A percentile compares a stretch with the other conserved stretches of the same genome.
Conservation (phyloP, 805 yeast genomes). For the Ogataea wickerhamii region DNA sequence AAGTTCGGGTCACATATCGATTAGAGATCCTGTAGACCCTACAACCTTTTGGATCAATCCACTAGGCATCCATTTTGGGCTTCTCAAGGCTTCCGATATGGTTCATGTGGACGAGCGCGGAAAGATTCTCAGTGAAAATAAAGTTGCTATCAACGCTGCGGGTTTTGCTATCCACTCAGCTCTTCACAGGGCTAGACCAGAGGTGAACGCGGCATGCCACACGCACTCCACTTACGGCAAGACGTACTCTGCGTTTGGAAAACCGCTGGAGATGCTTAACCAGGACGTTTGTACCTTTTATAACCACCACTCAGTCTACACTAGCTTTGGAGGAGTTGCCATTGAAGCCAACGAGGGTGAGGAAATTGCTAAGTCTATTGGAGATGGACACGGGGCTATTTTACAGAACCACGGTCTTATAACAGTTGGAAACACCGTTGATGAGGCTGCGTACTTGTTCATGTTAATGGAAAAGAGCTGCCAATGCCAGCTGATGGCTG, state of each 20-base stretch:
- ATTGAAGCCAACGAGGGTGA: constrained; percentile 60
- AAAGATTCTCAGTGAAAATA: constrained; percentile 56
- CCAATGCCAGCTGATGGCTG: constrained; percentile 62
- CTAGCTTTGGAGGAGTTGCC: constrained; percentile 77
- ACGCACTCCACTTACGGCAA: constrained; percentile 64
- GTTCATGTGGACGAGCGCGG: constrained; percentile 63
- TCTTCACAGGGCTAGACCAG: constrained; percentile 64
- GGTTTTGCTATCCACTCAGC: constrained; percentile 71
- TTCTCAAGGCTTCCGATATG: constrained; percentile 57
- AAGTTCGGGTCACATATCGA: constrained; percentile 80
- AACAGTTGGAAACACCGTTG: constrained; percentile 67
- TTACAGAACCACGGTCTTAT: constrained; percentile 71
- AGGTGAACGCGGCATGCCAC: constrained; percentile 69
- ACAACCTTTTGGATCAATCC: constrained; percentile 88
- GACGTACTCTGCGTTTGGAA: constrained; percentile 62
- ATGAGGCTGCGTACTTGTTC: constrained; percentile 69
- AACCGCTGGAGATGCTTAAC: constrained; percentile 70
- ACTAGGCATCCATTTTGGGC: constrained; percentile 68
- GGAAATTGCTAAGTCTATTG: constrained; percentile 58
- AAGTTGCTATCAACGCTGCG: constrained; percentile 53
- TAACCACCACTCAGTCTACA: constrained; percentile 62
- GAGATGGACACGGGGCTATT: constrained; percentile 54
- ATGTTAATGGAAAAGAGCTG: constrained; percentile 62
- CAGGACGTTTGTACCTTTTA: constrained; percentile 73
- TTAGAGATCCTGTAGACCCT: constrained; percentile 81